These are phyloP conservation scores for Fusarium equiseti DNA, from an alignment of 2,329 filamentous ascomycete species.

Conservation along the genomic window DNA sequence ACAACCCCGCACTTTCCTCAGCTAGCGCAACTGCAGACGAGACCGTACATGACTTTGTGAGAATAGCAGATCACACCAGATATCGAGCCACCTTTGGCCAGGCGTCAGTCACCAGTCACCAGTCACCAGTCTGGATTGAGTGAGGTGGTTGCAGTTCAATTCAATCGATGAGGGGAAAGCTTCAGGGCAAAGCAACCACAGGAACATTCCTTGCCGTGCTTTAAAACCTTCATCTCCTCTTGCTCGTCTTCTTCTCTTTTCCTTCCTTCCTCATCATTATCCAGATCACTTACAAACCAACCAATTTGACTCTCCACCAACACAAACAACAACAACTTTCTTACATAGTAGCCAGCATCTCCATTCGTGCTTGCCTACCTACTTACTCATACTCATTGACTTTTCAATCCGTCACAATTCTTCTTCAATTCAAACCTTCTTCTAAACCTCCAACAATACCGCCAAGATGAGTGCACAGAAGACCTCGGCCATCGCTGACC, in stretches of 20 bases:
- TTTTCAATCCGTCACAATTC: constrained; percentile 34
- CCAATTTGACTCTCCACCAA: constrained; percentile 36
- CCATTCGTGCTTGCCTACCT: constrained; percentile 35
- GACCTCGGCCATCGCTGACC: constrained; percentile 68
- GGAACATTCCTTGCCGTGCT: constrained; percentile 38
- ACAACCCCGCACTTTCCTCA: constrained; percentile 38
- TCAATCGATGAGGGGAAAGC: constrained; percentile 41
- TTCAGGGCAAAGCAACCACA: constrained; percentile 31
- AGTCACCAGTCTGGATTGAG: constrained; percentile 17
- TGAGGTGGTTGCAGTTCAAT: constrained; percentile 38
- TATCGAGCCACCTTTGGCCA: constrained; percentile 31
- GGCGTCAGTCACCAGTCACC: constrained; percentile 15
- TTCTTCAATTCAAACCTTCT: constrained; percentile 39
- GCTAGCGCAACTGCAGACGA: constrained; percentile 23
- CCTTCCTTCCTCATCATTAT: constrained; percentile 44
- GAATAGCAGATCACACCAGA: constrained; percentile 37
- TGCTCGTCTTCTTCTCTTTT: constrained; percentile 40
- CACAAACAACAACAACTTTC: constrained; percentile 17
- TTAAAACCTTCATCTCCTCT: constrained; percentile 43
- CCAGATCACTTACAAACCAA: constrained; percentile 31
- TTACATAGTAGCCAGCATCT: constrained; percentile 30
- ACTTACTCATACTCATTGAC: constrained; percentile 21
- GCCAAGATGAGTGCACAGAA: constrained; percentile 69
- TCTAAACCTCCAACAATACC: constrained; percentile 45
- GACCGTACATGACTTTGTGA: constrained; percentile 34